Evolutionary conservation across 148 eudicot species (phyloP).

Genomic region (Camellia granthamiana): DNA sequence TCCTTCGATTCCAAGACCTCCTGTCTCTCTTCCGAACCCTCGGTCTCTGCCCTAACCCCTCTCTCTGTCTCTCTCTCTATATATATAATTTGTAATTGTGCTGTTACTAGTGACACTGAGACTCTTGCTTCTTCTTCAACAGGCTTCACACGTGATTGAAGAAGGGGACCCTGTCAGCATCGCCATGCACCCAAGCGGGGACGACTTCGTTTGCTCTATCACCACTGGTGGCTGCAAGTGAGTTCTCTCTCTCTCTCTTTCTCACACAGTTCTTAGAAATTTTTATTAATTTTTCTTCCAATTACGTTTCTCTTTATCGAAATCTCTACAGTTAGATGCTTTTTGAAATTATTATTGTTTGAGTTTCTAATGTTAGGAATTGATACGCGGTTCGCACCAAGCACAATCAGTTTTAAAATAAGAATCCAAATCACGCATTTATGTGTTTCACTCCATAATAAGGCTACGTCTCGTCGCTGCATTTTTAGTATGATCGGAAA

Average conservation of each 20-base stretch:
- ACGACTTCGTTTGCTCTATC: constrained; percentile 73
- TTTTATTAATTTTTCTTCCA: too few species aligned
- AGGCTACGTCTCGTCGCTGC: too few species aligned
- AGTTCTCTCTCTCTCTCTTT: neutral
- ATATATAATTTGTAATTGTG: neutral
- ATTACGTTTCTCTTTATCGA: neutral
- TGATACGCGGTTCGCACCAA: too few species aligned
- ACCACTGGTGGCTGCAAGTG: constrained; percentile 77
- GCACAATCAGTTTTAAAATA: too few species aligned
- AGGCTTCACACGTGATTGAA: constrained; percentile 61
- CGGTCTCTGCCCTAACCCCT: constrained; percentile 49
- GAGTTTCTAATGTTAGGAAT: neutral
- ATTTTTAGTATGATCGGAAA: too few species aligned
- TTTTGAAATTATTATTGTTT: neutral
- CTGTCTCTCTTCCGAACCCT: constrained; percentile 66
- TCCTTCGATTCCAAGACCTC: constrained; percentile 45
- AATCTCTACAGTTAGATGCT: neutral
- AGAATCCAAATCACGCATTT: too few species aligned
- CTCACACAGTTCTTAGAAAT: too few species aligned
- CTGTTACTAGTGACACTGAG: too few species aligned
- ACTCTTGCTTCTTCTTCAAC: neutral
- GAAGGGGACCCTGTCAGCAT: constrained; percentile 65
- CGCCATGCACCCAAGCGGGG: constrained; percentile 87
- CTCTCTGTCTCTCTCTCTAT: constrained; percentile 24
- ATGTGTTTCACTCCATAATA: too few species aligned